Evolutionary conservation across 805 yeast species (phyloP), one percentile per base, ranked within the genome.

Genomic region (Saccharomycopsis fodiens): DNA sequence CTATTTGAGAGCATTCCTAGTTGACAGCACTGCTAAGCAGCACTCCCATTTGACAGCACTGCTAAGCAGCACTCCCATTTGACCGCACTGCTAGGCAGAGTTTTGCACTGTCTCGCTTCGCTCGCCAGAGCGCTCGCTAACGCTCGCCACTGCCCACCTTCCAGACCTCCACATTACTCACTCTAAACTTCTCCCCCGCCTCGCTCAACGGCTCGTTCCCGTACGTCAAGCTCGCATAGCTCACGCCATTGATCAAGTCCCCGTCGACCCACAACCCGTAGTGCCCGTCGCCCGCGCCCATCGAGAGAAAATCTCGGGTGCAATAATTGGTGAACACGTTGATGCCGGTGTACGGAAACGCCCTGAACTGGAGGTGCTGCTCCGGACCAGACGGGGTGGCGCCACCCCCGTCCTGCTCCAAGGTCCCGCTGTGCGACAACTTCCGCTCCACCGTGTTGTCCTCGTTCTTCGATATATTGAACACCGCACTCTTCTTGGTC

Each of bases 261-360:
- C 78, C 80, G 58, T 86, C 95, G 12, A 88, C 68, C 87, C 94
- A 91, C 13, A 93, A 67, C 0, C 97, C 97, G 62, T 87, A 88
- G 57, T 85, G 86, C 2, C 97, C 97, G 55, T 82, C 82, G 1
- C 96, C 95, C 0, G 94, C 91, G 1, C 97, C 98, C 55, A 93
- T 72, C 17, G 95, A 81, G 27, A 93, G 66, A 57, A 79, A 87
- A 21, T 76, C 70, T 50, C 78, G 77, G 37, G 88, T 84, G 46
- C 96, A 85, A 59, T 85, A 86, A 15, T 91, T 78, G 37, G 85
- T 73, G 61, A 80, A 89, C 58, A 87, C 95, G 60, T 93, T 91
- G 40, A 82, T 57, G 0, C 96, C 95, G 1, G 97, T 87, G 61
- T 82, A 86, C 40, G 88, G 87, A 61, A 76, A 91, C 0, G 94